Percentiles rank a stretch among this genome's conserved stretches.
These are phyloP conservation scores for Penicillium palitans DNA, from an alignment of 2,329 filamentous ascomycete species.

Conservation along the genomic window DNA sequence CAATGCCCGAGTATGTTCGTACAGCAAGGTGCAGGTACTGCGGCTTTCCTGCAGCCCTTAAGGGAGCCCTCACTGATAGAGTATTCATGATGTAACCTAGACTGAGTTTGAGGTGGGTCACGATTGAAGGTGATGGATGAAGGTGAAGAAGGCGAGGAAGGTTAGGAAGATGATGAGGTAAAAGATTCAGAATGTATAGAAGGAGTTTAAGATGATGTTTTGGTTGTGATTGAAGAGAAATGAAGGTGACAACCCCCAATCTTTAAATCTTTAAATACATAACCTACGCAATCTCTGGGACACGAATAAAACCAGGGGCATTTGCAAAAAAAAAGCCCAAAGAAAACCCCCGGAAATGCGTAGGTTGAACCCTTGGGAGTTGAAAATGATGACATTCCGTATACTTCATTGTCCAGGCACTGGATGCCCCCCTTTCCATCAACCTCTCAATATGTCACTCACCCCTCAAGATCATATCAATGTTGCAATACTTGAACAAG, in stretches of 20 bases:
- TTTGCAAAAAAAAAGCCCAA: background rate
- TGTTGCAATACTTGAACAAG: conserved; percentile 21
- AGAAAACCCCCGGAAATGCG: background rate
- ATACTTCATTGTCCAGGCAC: conserved; percentile 12
- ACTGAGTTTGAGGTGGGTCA: background rate
- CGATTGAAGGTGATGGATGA: background rate
- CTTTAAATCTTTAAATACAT: background rate
- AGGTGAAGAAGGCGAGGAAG: background rate
- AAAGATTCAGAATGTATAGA: background rate
- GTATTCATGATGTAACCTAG: conserved; percentile 30
- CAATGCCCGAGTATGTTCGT: conserved; percentile 28
- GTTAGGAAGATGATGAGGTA: background rate
- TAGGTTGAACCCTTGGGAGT: background rate
- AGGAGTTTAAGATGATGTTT: background rate
- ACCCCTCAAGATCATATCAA: background rate
- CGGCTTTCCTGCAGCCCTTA: conserved; percentile 31
- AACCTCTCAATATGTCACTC: background rate
- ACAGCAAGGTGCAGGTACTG: conserved; percentile 28
- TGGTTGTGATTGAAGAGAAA: background rate
- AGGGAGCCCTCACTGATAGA: conserved; percentile 27
- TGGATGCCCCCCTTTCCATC: background rate
- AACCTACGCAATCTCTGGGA: background rate
- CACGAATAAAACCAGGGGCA: background rate
- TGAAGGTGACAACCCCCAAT: background rate
- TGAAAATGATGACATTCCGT: conserved; percentile 15